These are phyloP conservation scores for Xylaria sp. DNA, from an alignment of 2,329 filamentous ascomycete species.

Conservation along the genomic window DNA sequence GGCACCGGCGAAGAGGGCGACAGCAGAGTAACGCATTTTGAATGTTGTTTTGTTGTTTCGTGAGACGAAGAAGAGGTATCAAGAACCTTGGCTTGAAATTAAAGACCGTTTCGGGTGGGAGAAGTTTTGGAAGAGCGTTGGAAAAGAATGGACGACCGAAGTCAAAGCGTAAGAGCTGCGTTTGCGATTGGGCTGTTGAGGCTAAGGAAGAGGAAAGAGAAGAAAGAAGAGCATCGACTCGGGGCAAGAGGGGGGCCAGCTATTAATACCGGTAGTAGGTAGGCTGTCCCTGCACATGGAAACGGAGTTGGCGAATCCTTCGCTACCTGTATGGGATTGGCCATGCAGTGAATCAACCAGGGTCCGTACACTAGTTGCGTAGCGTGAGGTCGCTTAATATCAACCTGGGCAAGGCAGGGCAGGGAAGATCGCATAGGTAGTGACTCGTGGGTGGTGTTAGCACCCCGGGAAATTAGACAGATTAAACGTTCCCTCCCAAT, in stretches of 20 bases:
- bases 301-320: slow-evolving; percentile 25
- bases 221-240: slow-evolving; percentile 9
- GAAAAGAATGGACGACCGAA: slow-evolving; percentile 55
- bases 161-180: slow-evolving; percentile 41
- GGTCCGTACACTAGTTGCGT: not conserved
- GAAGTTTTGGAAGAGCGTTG: slow-evolving; percentile 22
- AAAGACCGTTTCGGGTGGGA: slow-evolving; percentile 30
- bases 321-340: no score
- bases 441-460: not conserved
- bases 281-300: slow-evolving; percentile 22
- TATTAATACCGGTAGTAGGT: slow-evolving; percentile 40
- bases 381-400: no score
- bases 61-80: slow-evolving; percentile 25
- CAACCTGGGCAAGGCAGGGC: not conserved
- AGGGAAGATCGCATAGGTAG: not conserved
- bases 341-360: not conserved
- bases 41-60: slow-evolving; percentile 28
- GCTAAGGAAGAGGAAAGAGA: slow-evolving; percentile 35
- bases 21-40: slow-evolving; percentile 60
- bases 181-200: slow-evolving; percentile 41
- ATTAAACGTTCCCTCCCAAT: slow-evolving; percentile 6
- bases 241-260: slow-evolving; percentile 35
- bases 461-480: slow-evolving; percentile 31
- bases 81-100: slow-evolving; percentile 15
- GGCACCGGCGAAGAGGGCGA: slow-evolving; percentile 46